These are phyloP conservation scores for Epicoccum nigrum DNA, from an alignment of 2,329 filamentous ascomycete genomes.

Conservation along the genomic window DNA sequence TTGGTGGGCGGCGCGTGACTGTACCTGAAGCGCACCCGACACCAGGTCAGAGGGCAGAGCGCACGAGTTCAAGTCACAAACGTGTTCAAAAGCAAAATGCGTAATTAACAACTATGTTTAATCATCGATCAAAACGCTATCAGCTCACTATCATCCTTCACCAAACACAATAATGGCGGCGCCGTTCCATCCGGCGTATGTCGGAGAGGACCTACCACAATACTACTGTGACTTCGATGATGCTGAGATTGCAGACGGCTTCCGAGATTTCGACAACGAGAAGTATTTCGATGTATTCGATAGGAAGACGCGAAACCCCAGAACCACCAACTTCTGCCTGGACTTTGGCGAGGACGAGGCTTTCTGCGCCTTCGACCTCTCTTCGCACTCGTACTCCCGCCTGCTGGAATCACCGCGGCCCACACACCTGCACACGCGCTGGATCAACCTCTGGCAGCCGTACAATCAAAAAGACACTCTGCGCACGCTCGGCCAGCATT, in stretches of 20 bases:
- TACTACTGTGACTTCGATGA: conserved; percentile 47
- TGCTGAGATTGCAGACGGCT: conserved; percentile 46
- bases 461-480: conserved; percentile 64
- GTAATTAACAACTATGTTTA: conserved; percentile 1
- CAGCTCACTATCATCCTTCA: not conserved
- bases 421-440: conserved; percentile 63
- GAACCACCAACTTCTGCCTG: conserved; percentile 66
- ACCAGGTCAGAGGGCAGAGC: conserved; percentile 19
- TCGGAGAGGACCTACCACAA: conserved; percentile 38
- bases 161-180: conserved; percentile 33
- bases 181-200: conserved; percentile 36
- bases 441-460: conserved; percentile 79
- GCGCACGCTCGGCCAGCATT: conserved; percentile 63
- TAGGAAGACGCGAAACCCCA: conserved; percentile 47
- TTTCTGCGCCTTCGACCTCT: conserved; percentile 63
- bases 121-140: not conserved
- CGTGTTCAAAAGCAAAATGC: not conserved
- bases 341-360: conserved; percentile 65
- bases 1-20: conserved; percentile 36
- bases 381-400: conserved; percentile 50
- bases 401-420: conserved; percentile 51
- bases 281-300: conserved; percentile 55
- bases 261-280: conserved; percentile 61
- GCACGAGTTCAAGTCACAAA: conserved; percentile 42
- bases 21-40: conserved; percentile 27